phyloP scores from a whole-genome alignment of 2,329 filamentous ascomycete genomes.

The Claviceps maximensis region DNA sequence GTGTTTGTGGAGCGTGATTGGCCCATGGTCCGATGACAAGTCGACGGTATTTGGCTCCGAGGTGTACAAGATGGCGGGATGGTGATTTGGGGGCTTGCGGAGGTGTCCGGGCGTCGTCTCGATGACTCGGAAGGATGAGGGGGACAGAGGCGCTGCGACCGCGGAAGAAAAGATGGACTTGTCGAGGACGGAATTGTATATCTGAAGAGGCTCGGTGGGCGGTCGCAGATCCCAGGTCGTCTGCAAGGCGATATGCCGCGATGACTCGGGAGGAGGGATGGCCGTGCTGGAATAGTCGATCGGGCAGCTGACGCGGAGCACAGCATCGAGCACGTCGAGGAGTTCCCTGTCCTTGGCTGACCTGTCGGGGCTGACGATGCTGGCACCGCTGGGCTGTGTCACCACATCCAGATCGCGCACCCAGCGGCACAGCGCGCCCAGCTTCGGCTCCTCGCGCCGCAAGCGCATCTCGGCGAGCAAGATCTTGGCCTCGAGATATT shows the following conservation, averaged over 20 bases:
- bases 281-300: conserved; percentile 34
- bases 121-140: conserved; percentile 36
- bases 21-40: conserved; percentile 29
- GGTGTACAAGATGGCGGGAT: conserved; percentile 52
- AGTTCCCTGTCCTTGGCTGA: conserved; percentile 38
- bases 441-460: conserved; percentile 48
- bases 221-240: conserved; percentile 46
- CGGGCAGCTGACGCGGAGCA: conserved; percentile 49
- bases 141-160: conserved; percentile 17
- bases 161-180: conserved; percentile 34
- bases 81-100: conserved; percentile 55
- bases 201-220: conserved; percentile 24
- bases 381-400: conserved; percentile 35
- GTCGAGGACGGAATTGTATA: conserved; percentile 47
- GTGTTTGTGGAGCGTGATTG: conserved; percentile 43
- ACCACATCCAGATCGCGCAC: conserved; percentile 58
- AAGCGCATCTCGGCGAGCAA: conserved; percentile 58
- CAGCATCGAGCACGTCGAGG: conserved; percentile 47
- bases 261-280: conserved; percentile 17
- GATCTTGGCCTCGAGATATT: conserved; percentile 51
- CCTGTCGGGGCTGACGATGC: conserved; percentile 19
- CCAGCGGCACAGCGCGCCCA: conserved; percentile 59
- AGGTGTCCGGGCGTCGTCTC: conserved; percentile 46
- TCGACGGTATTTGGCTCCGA: conserved; percentile 43
- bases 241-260: conserved; percentile 42